A percentile compares a stretch with the other conserved stretches of the same genome.
Conservation (phyloP, 495 filamentous ascomycete genomes). For the Penicillium ochrochloron region DNA sequence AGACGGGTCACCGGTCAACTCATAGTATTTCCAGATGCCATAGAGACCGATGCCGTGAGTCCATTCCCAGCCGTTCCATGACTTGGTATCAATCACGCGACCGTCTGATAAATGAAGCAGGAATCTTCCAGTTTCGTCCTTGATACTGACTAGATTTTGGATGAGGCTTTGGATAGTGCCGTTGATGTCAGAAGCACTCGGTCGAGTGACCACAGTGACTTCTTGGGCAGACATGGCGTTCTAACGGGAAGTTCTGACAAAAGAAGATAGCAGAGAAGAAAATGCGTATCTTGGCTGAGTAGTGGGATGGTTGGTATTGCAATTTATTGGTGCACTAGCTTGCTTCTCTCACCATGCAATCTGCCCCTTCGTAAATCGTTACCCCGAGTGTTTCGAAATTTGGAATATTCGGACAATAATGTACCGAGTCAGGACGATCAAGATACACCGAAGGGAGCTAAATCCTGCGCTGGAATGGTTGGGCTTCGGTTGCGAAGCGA, state of each 20-base stretch:
- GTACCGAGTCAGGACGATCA: not conserved
- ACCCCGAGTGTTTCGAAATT: not conserved
- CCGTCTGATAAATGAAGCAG: constrained; percentile 67
- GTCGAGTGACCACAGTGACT: constrained; percentile 8
- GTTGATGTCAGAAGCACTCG: constrained; percentile 50
- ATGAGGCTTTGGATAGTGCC: constrained; percentile 63
- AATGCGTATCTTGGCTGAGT: not conserved
- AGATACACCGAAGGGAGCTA: not conserved
- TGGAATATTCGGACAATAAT: not conserved
- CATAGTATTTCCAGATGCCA: constrained; percentile 76
- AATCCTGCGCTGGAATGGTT: not conserved
- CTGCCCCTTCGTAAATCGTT: not conserved
- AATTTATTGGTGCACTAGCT: not conserved
- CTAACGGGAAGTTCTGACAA: not conserved
- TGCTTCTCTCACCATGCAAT: not conserved
- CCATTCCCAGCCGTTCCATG: constrained; percentile 81
- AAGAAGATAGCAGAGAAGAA: not conserved
- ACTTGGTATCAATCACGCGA: constrained; percentile 77
- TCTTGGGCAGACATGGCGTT: constrained; percentile 1
- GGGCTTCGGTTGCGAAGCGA: constrained; percentile 5
- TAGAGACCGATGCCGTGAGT: constrained; percentile 78
- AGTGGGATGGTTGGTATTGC: not conserved
- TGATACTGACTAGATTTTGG: constrained; percentile 69
- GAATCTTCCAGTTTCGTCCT: constrained; percentile 70
- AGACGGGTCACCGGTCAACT: constrained; percentile 58